These are phyloP conservation scores for Penicillium cataractarum DNA, from an alignment of 495 filamentous ascomycete genomes.

Conservation along the genomic window DNA sequence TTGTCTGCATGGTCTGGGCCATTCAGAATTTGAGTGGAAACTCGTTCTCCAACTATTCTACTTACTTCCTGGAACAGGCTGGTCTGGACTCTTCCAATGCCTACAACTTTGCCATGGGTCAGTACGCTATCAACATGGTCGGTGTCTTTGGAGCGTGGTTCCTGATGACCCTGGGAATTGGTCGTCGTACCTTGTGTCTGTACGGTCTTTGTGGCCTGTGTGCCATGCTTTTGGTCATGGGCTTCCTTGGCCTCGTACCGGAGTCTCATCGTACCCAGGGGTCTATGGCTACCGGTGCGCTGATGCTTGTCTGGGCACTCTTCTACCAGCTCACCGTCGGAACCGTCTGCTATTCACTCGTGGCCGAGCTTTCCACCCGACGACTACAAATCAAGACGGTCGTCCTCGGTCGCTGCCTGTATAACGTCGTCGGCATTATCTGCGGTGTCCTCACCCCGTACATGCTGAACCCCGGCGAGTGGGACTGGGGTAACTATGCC, in stretches of 20 bases:
- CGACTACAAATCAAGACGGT: constrained; percentile 79
- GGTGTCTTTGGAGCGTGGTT: constrained; percentile 76
- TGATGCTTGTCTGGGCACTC: constrained; percentile 73
- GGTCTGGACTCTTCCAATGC: constrained; percentile 61
- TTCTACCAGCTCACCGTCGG: constrained; percentile 78
- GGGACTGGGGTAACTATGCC: constrained; percentile 77
- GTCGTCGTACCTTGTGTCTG: constrained; percentile 72
- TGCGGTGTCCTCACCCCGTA: constrained; percentile 72
- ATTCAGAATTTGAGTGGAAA: constrained; percentile 82
- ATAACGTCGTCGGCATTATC: constrained; percentile 72
- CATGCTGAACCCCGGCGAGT: constrained; percentile 74
- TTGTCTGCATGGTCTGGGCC: constrained; percentile 79
- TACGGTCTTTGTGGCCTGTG: constrained; percentile 68
- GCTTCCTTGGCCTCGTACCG: constrained; percentile 70
- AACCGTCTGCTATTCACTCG: constrained; percentile 77
- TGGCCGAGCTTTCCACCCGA: constrained; percentile 72
- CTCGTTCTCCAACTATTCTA: constrained; percentile 79
- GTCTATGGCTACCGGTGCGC: constrained; percentile 68
- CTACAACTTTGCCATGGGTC: constrained; percentile 72
- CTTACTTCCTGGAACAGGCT: constrained; percentile 76
- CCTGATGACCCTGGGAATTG: constrained; percentile 68
- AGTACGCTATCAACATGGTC: constrained; percentile 75
- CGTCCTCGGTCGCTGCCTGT: constrained; percentile 69
- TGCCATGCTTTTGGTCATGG: constrained; percentile 69
- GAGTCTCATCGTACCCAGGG: constrained; percentile 53